Evolutionary conservation across 1,284 basidiomycete species (phyloP), one percentile per base, ranked within the genome.

Genomic region (Sporisorium reilianum): DNA sequence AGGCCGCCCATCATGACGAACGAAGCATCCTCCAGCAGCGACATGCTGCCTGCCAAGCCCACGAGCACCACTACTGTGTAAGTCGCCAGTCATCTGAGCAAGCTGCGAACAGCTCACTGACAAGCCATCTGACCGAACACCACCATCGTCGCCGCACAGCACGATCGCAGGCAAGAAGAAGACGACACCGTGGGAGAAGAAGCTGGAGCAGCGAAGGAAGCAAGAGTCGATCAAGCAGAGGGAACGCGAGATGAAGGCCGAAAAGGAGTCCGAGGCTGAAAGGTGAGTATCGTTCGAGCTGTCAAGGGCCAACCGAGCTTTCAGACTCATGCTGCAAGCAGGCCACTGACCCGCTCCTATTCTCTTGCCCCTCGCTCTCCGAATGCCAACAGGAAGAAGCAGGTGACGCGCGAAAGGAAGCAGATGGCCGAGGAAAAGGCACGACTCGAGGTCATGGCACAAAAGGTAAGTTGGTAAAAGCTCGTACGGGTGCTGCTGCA

Each of bases 371-470:
- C 18, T 34, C 41, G 14, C 54, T 18, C 16, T 18, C 12, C 32
- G 32, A 28, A 38, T 40, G 9, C 26, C 41, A 34, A 41, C 48
- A 73, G 67, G 40, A 77, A 77, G 62, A 73, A 62, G 59, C 53
- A 61, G 18, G 58, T 71, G 11, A 72, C 61, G 3, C 52, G 62
- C n/a, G 77, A 79, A 52, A 55, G 77, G 36, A 77, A 77, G 60
- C 69, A 74, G 36, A 79, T 75, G 68, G 71, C 67, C 44, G 74
- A 74, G 41, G 77, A 79, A 36, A 76, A 73, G 60, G 77, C 67
- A 9, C 60, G 77, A 40, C 63, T 79, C 30, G 71, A 77, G 60
- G 67, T 63, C 53, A 77, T 79, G 77, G 73, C 73, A 16, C 52
- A 64, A 23, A 79, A 77, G 71, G 77, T 79, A 57, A 41, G 77